Base-by-base conservation (phyloP, 371 early-diverging fungal genomes). In the Lichtheimia hyalospora region DNA sequence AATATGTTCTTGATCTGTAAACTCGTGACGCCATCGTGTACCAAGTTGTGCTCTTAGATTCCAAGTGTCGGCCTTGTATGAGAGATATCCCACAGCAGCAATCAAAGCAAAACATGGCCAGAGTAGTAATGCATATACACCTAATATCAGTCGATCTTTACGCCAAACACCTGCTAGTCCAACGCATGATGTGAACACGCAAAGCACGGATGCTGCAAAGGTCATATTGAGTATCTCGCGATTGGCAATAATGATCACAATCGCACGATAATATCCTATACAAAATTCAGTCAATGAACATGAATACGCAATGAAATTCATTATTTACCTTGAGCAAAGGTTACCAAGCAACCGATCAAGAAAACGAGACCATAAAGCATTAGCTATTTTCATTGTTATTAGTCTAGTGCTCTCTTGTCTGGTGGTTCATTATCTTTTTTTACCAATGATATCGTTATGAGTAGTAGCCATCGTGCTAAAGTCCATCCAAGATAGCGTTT, bases 81-180 rank as follows among this genome's bases (percentile, higher is more conserved):
- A 65, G 3, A 73, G 53, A 41, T 70, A 70, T 0, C 66, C 70
- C 6, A 69, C 63, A 13, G 64, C 54, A 13, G 61, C 41, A 13
- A 73, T 56, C n/a, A 70, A 25, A 3, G 61, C 62, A 43, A 73
- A 68, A 49, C 68, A 70, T 44, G 59, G 62, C 70, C 74, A 70
- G 8, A 73, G 49, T 10, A 67, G 14, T 8, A 73, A 52, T 18
- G 52, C 43, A 41, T 68, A 61, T 16, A 64, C 52, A n/a, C 57
- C 70, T 4, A 70, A 44, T 15, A 60, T 40, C 14, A 54, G 56
- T 20, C 74, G 43, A 24, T 61, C 55, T 49, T 62, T 62, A 10
- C 55, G 54, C n/a, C 51, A 20, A 5, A 66, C 41, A n/a, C 70
- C 70, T 7, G 61, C 52, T 3, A 67, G 44, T 0, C 74, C 74